phyloP scores from a whole-genome alignment of 83 land plant species.

The Isoetes engelmannii region DNA sequence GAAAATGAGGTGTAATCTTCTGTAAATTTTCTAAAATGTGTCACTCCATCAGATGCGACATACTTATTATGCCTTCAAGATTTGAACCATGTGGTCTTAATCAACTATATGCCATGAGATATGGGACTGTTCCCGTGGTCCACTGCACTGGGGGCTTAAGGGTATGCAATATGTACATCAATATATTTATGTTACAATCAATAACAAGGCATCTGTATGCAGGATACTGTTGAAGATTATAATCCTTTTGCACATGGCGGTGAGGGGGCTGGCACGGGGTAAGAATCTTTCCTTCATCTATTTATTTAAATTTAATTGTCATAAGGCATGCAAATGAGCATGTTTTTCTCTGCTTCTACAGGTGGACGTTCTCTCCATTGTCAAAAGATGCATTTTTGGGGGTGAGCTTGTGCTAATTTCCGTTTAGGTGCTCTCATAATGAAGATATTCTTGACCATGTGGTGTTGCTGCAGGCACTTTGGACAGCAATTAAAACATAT shows the following conservation, averaged over 20 bases:
- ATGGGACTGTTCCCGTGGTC: slow-evolving; percentile 93
- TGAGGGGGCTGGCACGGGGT: slow-evolving; percentile 74
- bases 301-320: neutral
- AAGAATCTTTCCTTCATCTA: slow-evolving; percentile 1
- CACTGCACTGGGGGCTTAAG: slow-evolving; percentile 88
- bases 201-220: slow-evolving; percentile 10
- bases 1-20: neutral
- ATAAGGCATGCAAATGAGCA: neutral
- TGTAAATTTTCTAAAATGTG: slow-evolving; percentile 15
- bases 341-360: slow-evolving; percentile 19
- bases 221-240: slow-evolving; percentile 82
- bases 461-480: slow-evolving; percentile 38
- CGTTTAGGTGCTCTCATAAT: neutral
- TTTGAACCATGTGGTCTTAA: slow-evolving; percentile 98
- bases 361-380: slow-evolving; percentile 88
- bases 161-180: slow-evolving; percentile 29
- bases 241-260: slow-evolving; percentile 69
- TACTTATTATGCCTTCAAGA: slow-evolving; percentile 92
- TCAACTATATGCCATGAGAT: slow-evolving; percentile 92
- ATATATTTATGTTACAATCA: slow-evolving; percentile 10
- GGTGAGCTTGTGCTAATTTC: slow-evolving; percentile 31
- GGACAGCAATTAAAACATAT: slow-evolving; percentile 54
- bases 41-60: slow-evolving; percentile 60
- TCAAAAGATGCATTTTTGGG: slow-evolving; percentile 66
- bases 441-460: neutral